These are phyloP conservation scores for Diutina rugosa DNA, from an alignment of 1,139 yeast species.

Conservation along the genomic window DNA sequence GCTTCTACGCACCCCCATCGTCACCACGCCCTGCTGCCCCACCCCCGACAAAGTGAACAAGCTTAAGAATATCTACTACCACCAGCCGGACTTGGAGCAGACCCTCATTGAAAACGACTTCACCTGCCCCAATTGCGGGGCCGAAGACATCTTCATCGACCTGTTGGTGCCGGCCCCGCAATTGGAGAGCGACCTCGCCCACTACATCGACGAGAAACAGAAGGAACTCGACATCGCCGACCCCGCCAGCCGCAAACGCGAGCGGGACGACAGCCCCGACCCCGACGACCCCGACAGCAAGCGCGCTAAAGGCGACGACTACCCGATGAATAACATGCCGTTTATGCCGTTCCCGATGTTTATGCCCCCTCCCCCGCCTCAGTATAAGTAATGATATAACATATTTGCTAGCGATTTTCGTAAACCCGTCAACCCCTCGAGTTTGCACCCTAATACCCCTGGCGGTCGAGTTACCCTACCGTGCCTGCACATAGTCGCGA, in stretches of 20 bases:
- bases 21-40: conserved; percentile 77
- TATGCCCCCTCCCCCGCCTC: neutral
- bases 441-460: neutral
- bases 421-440: too few species aligned
- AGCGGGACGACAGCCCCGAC: conserved; percentile 9
- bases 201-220: conserved; percentile 22
- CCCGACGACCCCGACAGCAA: conserved; percentile 16
- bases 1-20: conserved; percentile 52
- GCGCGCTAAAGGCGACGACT: neutral
- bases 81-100: conserved; percentile 46
- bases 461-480: neutral
- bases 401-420: neutral
- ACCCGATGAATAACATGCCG: neutral
- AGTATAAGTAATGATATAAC: neutral
- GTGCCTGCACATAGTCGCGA: neutral
- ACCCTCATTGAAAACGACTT: conserved; percentile 72
- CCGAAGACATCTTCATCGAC: conserved; percentile 66
- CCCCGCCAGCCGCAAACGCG: conserved; percentile 12
- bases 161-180: conserved; percentile 49
- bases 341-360: conserved; percentile 2
- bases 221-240: conserved; percentile 27
- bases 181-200: conserved; percentile 38
- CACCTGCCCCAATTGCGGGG: conserved; percentile 78
- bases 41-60: conserved; percentile 44
- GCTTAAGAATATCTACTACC: conserved; percentile 24